Evolutionary conservation across 2,329 filamentous ascomycete species (phyloP), one percentile per base, ranked within the genome.

Genomic region (Sclerotinia nivalis): DNA sequence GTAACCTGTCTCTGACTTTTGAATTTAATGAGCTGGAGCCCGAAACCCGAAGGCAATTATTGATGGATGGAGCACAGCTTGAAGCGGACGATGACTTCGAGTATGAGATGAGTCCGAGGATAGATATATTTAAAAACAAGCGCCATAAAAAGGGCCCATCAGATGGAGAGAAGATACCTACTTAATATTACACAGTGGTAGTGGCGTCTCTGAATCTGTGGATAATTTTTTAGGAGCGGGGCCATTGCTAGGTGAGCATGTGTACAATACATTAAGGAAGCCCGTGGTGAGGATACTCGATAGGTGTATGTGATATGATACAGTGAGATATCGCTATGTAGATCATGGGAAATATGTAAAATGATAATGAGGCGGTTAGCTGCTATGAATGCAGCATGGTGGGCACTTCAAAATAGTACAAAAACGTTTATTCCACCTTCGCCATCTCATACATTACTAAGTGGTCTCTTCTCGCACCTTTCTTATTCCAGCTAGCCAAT

Each of bases 81-180:
- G 55, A 68, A 40, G 43, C 56, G 20, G 66, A 68, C 25, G 66
- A 62, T 52, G 45, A 68, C 12, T 68, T 61, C 3, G 66, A 68
- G 12, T 68, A 68, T 28, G 66, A 68, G 15, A 40, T 50, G 13
- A 25, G 55, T 8, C 66, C 66, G 22, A 68, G 52, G 7, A 49
- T 68, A 40, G 28, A 64, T 2, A 52, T 64, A 25, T 64, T 64
- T 49, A 37, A 34, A 18, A 62, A 7, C 5, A 62, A 20, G 61
- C 47, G 31, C 34, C 15, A 40, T 28, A 52, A 25, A 64, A 52
- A 7, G 15, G 2, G 28, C 52, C 6, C 8, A 20, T 25, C 47
- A n/a, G 61, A 40, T 52, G 61, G 31, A 25, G 1, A 13, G 61
- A 4, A 64, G 5, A 40, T 52, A 28, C 8, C 31, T 10, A 28